These are phyloP conservation scores for Boletellus deceptivus DNA, from an alignment of 1,284 basidiomycete species.

Conservation along the genomic window DNA sequence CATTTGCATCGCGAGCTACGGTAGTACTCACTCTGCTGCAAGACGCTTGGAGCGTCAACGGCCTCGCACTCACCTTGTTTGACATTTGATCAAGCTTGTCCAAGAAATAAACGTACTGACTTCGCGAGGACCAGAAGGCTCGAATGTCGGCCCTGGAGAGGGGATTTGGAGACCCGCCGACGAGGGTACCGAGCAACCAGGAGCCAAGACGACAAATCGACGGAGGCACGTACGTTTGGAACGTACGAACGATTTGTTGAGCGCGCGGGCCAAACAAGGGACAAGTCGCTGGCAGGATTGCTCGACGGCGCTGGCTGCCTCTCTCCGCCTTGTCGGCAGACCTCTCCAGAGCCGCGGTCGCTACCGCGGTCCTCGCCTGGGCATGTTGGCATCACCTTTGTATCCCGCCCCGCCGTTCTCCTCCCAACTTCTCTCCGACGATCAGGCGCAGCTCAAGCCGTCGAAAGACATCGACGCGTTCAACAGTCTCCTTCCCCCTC, in stretches of 20 bases:
- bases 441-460: conserved; percentile 56
- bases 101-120: too few relatives aligned
- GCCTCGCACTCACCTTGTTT: too few relatives aligned
- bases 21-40: too few relatives aligned
- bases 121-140: too few relatives aligned
- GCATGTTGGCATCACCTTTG: conserved; percentile 63
- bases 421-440: conserved; percentile 46
- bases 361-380: conserved; percentile 5
- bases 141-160: too few relatives aligned
- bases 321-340: conserved; percentile 8
- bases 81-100: too few relatives aligned
- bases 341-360: conserved; percentile 1
- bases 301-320: conserved; percentile 2
- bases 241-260: not conserved
- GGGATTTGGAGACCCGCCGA: too few relatives aligned
- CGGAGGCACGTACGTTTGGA: too few relatives aligned
- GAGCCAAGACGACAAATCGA: too few relatives aligned
- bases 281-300: not conserved
- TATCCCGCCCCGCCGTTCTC: conserved; percentile 50
- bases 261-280: conserved; percentile 2
- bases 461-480: conserved; percentile 70
- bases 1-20: not conserved
- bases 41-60: too few relatives aligned
- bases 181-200: too few relatives aligned
- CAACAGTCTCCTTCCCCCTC: conserved; percentile 69